Percentiles rank a stretch among this genome's conserved stretches.
Evolutionary conservation across 768 basidiomycete species (phyloP).

Genomic region (Amanita muscaria): DNA sequence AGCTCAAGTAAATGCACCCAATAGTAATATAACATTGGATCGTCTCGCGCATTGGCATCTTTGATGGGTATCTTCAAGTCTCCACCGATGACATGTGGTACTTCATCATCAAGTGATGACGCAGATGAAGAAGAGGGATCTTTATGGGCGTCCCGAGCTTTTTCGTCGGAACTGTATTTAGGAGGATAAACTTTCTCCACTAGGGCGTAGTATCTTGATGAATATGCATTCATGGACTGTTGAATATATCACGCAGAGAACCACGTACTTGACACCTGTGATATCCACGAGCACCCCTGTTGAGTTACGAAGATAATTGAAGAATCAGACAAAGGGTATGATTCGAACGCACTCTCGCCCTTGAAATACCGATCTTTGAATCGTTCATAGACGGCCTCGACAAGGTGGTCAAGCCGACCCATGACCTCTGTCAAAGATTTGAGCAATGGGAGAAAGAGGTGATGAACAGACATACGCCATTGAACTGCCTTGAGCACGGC

Average conservation of each 20-base stretch:
- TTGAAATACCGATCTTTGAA: constrained; percentile 94
- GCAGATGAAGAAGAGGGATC: constrained; percentile 35
- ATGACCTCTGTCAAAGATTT: constrained; percentile 68
- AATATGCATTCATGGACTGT: constrained; percentile 11
- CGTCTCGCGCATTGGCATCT: constrained; percentile 63
- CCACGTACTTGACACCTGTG: constrained; percentile 69
- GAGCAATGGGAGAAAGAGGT: constrained; percentile 10
- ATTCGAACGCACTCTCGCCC: constrained; percentile 67
- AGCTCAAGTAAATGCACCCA: constrained; percentile 80
- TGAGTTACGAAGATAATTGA: constrained; percentile 12
- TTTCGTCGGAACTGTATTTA: constrained; percentile 36
- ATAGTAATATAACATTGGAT: constrained; percentile 79
- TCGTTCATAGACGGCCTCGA: constrained; percentile 91
- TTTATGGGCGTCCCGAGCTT: constrained; percentile 42
- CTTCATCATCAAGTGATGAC: constrained; percentile 35
- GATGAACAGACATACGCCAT: constrained; percentile 65
- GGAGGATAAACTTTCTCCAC: constrained; percentile 75
- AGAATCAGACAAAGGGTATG: constrained; percentile 5
- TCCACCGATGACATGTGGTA: constrained; percentile 63
- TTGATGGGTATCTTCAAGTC: constrained; percentile 71
- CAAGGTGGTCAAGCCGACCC: constrained; percentile 89
- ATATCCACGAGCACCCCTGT: constrained; percentile 86
- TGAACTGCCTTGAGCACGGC: constrained; percentile 89
- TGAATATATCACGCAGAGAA: background rate
- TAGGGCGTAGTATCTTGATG: constrained; percentile 66